Evolutionary conservation across 805 yeast species (phyloP), one percentile per base, ranked within the genome.

Genomic region (Zygosaccharomyces kombuchaensis): DNA sequence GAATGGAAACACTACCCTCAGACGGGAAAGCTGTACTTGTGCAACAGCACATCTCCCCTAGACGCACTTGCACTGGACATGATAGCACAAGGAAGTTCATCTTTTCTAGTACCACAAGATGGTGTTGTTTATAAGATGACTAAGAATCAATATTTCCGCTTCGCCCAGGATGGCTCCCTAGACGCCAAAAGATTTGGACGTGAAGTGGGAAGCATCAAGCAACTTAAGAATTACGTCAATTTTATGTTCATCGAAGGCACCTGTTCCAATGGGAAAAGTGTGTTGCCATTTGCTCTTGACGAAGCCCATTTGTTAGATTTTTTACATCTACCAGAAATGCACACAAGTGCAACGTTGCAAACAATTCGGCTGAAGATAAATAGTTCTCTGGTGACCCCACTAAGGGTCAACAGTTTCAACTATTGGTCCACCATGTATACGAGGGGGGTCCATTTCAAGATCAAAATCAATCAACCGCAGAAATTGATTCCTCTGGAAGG

Each of bases 211-310:
- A 49, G 53, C 19, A 36, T 46, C 3, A 32, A 45, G 1, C 52
- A 60, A 23, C 56, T 65, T 16, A 59, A 62, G 3, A 69, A 72
- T n/a, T 73, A 75, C 34, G 67, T 72, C 0, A 71, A 80, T 3
- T 81, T 75, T 43, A 54, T 84, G 17, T 79, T 88, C 47, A 72
- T 82, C 2, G 97, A 89, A 58, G 96, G 96, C 0, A 86, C 96
- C 0, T 74, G 96, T 0, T 80, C 96, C 0, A 91, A 90, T 60
- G 93, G 95, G 41, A 81, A 81, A 50, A 81, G 89, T 0, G 59
- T 90, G 1, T 71, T 90, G 50, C 80, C 87, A 2, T 76, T 85
- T 45, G 67, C 69, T 4, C 35, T 67, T 9, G 50, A 49, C 5
- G 61, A 59, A n/a, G 10, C 17, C 0, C 26, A 48, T 5, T 53